These are phyloP conservation scores for Didymella lethalis DNA, from an alignment of 2,329 filamentous ascomycete species.

Conservation along the genomic window DNA sequence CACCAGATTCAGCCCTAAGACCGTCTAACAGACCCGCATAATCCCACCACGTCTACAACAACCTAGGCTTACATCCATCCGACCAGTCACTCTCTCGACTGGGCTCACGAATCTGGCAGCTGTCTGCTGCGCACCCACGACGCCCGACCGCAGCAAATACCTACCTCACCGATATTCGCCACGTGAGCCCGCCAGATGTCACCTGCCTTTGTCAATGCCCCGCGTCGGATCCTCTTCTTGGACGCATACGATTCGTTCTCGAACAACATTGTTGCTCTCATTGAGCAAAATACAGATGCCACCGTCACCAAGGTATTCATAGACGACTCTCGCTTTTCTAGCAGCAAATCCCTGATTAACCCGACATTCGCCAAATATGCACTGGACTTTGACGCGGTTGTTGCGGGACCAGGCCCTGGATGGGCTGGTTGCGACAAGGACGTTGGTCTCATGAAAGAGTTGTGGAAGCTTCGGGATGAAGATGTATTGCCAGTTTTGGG, in stretches of 20 bases:
- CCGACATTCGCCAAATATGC: constrained; percentile 57
- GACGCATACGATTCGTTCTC: constrained; percentile 98
- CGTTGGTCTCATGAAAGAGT: constrained; percentile 78
- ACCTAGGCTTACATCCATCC: not conserved
- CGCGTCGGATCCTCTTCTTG: constrained; percentile 76
- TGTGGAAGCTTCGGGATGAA: constrained; percentile 73
- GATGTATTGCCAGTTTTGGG: constrained; percentile 79
- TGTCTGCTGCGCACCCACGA: not conserved
- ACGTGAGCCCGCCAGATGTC: constrained; percentile 35
- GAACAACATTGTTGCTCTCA: constrained; percentile 87
- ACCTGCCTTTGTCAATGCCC: constrained; percentile 35
- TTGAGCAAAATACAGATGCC: constrained; percentile 73
- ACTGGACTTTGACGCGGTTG: constrained; percentile 77
- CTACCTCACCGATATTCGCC: constrained; percentile 6
- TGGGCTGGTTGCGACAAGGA: constrained; percentile 76
- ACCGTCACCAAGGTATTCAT: constrained; percentile 77
- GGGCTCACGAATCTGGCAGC: not conserved
- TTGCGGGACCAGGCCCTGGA: constrained; percentile 91
- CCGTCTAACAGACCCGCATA: constrained; percentile 6
- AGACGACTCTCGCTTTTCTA: constrained; percentile 54
- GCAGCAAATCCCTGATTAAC: constrained; percentile 6
- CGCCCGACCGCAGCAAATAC: not conserved
- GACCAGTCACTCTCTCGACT: not conserved
- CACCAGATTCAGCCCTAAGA: constrained; percentile 1
- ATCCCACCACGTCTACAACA: not conserved